Evolutionary conservation across 768 basidiomycete species (phyloP).

Genomic region (Psilocybe sp.): DNA sequence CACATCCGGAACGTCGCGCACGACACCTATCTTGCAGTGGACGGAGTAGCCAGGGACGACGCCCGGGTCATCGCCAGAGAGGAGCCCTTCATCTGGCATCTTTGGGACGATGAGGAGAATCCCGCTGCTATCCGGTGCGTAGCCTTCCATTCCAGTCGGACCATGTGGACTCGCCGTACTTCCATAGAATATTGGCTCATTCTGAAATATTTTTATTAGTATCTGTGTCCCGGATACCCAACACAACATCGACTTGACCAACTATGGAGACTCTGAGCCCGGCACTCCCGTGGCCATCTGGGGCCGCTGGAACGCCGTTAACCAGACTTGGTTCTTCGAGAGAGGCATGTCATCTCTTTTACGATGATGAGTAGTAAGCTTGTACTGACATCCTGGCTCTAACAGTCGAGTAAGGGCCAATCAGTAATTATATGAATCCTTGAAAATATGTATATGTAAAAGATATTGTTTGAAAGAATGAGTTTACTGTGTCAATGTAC

Average conservation of each 20-base stretch:
- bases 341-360: conserved; percentile 6
- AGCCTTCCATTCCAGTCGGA: no score
- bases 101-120: conserved; percentile 30
- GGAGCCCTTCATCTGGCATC: conserved; percentile 31
- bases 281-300: conserved; percentile 42
- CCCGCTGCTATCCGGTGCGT: conserved; percentile 18
- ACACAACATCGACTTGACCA: conserved; percentile 37
- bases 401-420: background rate
- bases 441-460: no score
- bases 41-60: conserved; percentile 25
- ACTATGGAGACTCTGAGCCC: conserved; percentile 35
- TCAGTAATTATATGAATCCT: background rate
- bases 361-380: background rate
- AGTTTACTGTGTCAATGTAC: no score
- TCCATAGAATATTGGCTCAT: no score
- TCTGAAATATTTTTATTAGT: conserved; percentile 21
- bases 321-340: conserved; percentile 32
- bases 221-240: conserved; percentile 33
- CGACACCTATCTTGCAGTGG: conserved; percentile 28
- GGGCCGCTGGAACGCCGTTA: conserved; percentile 34
- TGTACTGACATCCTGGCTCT: background rate
- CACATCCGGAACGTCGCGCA: conserved; percentile 29
- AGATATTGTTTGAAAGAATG: no score
- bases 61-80: conserved; percentile 24
- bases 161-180: no score